A percentile compares a stretch with the other conserved stretches of the same genome.
phyloP scores from a whole-genome alignment of 2,329 filamentous ascomycete species.

The Chrysoporthe austroafricana region DNA sequence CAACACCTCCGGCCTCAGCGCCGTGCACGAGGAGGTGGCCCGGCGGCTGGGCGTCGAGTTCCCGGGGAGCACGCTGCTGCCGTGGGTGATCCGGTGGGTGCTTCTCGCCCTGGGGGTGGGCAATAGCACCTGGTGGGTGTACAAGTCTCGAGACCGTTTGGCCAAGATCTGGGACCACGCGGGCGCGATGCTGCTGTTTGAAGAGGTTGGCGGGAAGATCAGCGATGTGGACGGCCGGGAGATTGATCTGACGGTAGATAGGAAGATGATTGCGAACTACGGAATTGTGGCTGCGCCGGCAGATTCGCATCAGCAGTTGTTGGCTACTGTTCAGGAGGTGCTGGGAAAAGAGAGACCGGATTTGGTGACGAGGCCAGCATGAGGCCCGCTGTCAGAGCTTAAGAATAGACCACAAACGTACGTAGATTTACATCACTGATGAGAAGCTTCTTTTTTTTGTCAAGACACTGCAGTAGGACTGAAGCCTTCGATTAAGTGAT shows the following conservation, averaged over 20 bases:
- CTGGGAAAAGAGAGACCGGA: constrained; percentile 40
- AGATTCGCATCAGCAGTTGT: constrained; percentile 47
- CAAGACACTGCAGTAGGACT: background rate
- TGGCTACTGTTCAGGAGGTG: constrained; percentile 43
- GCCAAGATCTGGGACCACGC: constrained; percentile 66
- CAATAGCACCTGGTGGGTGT: constrained; percentile 61
- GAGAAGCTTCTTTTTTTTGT: background rate
- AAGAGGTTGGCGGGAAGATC: constrained; percentile 59
- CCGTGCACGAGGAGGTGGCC: constrained; percentile 51
- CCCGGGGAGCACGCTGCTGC: constrained; percentile 56
- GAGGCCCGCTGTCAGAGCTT: background rate
- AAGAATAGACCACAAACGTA: background rate
- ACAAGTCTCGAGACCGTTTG: constrained; percentile 50
- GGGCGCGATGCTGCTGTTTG: constrained; percentile 61
- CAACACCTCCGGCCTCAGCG: constrained; percentile 49
- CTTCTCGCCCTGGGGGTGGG: constrained; percentile 55
- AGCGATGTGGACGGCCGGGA: constrained; percentile 57
- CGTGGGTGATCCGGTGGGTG: constrained; percentile 62
- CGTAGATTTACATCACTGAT: background rate
- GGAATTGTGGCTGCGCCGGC: constrained; percentile 59
- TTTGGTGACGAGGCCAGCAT: constrained; percentile 34
- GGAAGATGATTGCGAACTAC: constrained; percentile 55
- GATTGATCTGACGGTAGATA: constrained; percentile 54
- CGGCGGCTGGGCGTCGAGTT: constrained; percentile 46
- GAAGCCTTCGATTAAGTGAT: background rate